Evolutionary conservation across 345 rosid species (phyloP), one percentile per base, ranked within the genome.

Genomic region (Erucastrum elatum): DNA sequence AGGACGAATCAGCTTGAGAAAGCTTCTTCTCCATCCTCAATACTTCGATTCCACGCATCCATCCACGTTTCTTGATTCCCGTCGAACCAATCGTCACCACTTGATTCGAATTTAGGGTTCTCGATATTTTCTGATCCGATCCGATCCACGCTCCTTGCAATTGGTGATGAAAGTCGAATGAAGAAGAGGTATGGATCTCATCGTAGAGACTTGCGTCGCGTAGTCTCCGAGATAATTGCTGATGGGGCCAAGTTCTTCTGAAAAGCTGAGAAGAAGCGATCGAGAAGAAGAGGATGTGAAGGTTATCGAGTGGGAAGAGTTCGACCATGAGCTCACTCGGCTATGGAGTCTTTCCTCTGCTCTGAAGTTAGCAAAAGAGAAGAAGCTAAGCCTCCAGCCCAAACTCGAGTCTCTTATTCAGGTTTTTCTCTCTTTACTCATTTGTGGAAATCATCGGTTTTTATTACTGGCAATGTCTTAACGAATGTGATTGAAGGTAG

Each of bases 291-390:
- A 77, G 1, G 46, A 39, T 66, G 81, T 69, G 76, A 81, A 87
- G 74, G 15, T 84, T 63, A 89, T 93, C 84, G 90, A 91, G 72
- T 95, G 98, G 99, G 96, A 93, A 84, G 99, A 93, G 83, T 95
- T 87, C 84, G 93, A 93, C 68, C 91, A 88, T 53, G 98, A 95
- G 84, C 90, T 87, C 15, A 87, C 99, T 35, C 83, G 96, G 72
- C 67, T 93, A 74, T 87, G 91, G 86, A 93, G 98, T 82, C 94
- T 95, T 66, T 89, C 90, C 71, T 90, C 94, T 64, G 93, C 98
- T 56, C 85, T 95, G 17, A 76, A 78, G 68, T 91, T 87, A 85
- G 89, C 91, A 51, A 78, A 85, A 51, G 84, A 88, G 68, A 91
- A 81, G 86, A 93, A 90, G 81, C 89, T 65, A 66, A 65, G 3